These are phyloP conservation scores for Carex littledalei DNA, from an alignment of 176 grass and related monocot genomes.

Conservation along the genomic window DNA sequence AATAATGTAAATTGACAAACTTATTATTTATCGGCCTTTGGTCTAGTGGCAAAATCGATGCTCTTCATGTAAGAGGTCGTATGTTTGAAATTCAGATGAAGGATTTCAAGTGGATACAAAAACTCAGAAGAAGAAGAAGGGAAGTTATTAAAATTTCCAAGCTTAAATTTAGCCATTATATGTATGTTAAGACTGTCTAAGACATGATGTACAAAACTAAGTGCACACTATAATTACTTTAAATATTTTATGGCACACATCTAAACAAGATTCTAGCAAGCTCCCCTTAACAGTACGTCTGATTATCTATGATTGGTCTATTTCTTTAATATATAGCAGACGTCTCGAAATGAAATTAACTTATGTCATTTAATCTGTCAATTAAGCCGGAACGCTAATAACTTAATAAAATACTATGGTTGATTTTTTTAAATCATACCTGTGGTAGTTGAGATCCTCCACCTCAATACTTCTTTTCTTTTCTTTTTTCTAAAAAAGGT, in stretches of 20 bases:
- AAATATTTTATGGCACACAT: neutral
- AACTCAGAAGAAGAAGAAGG: no score
- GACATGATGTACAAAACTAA: neutral
- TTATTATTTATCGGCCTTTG: no score
- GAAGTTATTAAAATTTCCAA: neutral
- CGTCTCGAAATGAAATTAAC: no score
- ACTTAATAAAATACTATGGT: neutral
- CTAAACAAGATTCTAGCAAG: neutral
- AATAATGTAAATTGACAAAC: no score
- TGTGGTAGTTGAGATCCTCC: neutral
- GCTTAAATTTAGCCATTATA: neutral
- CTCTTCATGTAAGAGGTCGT: no score
- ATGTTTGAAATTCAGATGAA: no score
- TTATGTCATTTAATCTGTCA: neutral
- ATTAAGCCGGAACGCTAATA: neutral
- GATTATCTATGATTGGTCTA: no score
- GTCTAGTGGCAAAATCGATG: no score
- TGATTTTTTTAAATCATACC: neutral
- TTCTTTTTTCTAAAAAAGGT: neutral
- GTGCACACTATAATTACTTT: neutral
- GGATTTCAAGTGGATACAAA: no score
- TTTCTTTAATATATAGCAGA: no score
- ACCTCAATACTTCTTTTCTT: neutral
- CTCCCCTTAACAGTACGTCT: neutral
- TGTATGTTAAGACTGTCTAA: neutral